A percentile compares a stretch with the other conserved stretches of the same genome.
phyloP scores from a whole-genome alignment of 805 yeast genomes.

The Cyberlindnera mycetangii region DNA sequence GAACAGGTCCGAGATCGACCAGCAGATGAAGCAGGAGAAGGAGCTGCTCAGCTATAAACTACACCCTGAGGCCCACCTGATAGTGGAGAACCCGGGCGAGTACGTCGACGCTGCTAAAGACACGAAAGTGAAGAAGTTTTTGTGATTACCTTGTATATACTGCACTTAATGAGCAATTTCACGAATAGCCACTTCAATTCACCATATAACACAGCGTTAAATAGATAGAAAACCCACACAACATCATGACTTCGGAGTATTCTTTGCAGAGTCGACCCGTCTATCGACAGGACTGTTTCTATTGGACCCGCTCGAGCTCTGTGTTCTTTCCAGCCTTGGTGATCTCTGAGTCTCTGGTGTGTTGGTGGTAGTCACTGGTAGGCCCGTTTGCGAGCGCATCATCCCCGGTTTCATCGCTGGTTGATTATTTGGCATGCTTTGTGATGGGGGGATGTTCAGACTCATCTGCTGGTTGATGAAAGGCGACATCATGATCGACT shows the following conservation, averaged over 20 bases:
- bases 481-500: constrained; percentile 15
- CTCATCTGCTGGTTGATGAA: constrained; percentile 17
- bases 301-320: neutral
- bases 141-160: constrained; percentile 22
- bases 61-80: constrained; percentile 33
- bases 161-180: too few species aligned
- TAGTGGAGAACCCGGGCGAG: constrained; percentile 40
- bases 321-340: constrained; percentile 11
- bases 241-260: constrained; percentile 6
- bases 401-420: constrained; percentile 11
- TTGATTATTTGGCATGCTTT: constrained; percentile 21
- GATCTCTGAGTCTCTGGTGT: constrained; percentile 10
- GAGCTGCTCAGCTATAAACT: constrained; percentile 30
- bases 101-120: constrained; percentile 36
- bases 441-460: constrained; percentile 15
- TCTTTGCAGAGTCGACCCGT: constrained; percentile 6
- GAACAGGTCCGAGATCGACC: constrained; percentile 15
- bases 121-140: constrained; percentile 35
- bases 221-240: neutral
- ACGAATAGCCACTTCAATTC: too few species aligned
- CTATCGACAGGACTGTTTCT: constrained; percentile 17
- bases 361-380: constrained; percentile 15
- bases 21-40: constrained; percentile 30
- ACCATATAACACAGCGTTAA: too few species aligned
- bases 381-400: constrained; percentile 10